Evolutionary conservation across 2,329 filamentous ascomycete genomes (phyloP), one percentile per base, ranked within the genome.

Genomic region (Alternaria brassicicola): DNA sequence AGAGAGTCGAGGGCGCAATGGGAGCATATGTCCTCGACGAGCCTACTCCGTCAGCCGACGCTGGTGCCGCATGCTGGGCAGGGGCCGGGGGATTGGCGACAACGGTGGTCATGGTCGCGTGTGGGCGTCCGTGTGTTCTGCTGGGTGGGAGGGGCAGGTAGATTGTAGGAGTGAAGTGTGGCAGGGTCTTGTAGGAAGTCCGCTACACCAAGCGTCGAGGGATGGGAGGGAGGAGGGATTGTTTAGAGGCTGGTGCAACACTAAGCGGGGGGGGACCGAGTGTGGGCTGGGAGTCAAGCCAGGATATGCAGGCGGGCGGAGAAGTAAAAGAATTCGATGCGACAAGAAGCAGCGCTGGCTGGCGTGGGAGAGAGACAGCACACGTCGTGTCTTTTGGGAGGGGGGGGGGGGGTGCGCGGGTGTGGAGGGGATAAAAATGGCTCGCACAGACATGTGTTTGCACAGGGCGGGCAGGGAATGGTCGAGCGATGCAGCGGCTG

Each of bases 41-140:
- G 61, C 74, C 69, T 51, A 74, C 72, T 41, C 72, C 73, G 61
- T 78, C 76, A 55, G 74, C 61, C 51, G 70, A 61, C 45, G 74
- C 67, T 46, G 74, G 72, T 61, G 77, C 74, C 56, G 72, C 69
- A 69, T 76, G 74, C 66, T 77, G 72, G 65, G 76, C 67, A 68
- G 75, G 62, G 74, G 73, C 71, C 66, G 71, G 76, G 67, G 79
- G 72, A 52, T 77, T 76, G 63, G 79, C 80, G 73, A 82, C 74
- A 62, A 78, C 78, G 67, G 80, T 80, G 58, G 79, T 80, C 80
- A 82, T 82, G 72, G 69, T 73, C 68, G 63, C 65, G 64, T 51
- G 65, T 62, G 67, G 60, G 58, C 46, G 56, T 52, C 49, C 55
- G 62, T 57, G 62, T 57, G 61, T 59, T 46, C 58, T 60, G 51